phyloP scores from a whole-genome alignment of 768 basidiomycete species.

The Boletus tomentosulus region DNA sequence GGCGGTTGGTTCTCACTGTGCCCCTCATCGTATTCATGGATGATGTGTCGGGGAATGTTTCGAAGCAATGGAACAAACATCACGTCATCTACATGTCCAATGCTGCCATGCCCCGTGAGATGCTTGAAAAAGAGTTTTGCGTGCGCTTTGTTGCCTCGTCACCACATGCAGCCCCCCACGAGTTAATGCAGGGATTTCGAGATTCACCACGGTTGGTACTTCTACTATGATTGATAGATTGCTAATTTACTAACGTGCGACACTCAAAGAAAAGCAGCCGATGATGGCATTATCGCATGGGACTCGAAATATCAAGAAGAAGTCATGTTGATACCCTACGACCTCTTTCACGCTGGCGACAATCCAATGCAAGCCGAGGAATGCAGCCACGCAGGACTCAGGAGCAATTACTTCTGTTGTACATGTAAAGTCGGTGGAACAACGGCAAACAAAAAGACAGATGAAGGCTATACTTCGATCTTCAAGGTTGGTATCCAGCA shows the following conservation, averaged over 20 bases:
- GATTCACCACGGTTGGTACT: constrained; percentile 14
- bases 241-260: too few species aligned
- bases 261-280: too few species aligned
- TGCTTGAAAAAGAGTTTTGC: constrained; percentile 30
- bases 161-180: constrained; percentile 33
- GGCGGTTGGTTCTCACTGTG: constrained; percentile 16
- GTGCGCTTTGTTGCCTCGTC: constrained; percentile 30
- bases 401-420: constrained; percentile 31
- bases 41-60: constrained; percentile 33
- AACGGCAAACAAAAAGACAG: constrained; percentile 14
- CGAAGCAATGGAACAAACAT: constrained; percentile 39
- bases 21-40: constrained; percentile 34
- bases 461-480: constrained; percentile 21
- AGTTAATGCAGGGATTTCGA: constrained; percentile 30
- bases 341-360: constrained; percentile 23
- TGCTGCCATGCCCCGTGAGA: constrained; percentile 23
- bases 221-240: too few species aligned
- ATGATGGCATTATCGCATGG: constrained; percentile 12
- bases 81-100: constrained; percentile 33
- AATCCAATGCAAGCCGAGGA: constrained; percentile 38
- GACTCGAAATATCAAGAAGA: constrained; percentile 22
- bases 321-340: constrained; percentile 21
- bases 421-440: constrained; percentile 31
- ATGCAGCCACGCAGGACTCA: constrained; percentile 30
- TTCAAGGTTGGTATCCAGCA: too few species aligned